phyloP scores from a whole-genome alignment of 2,329 filamentous ascomycete species.

The Ustulina deusta region DNA sequence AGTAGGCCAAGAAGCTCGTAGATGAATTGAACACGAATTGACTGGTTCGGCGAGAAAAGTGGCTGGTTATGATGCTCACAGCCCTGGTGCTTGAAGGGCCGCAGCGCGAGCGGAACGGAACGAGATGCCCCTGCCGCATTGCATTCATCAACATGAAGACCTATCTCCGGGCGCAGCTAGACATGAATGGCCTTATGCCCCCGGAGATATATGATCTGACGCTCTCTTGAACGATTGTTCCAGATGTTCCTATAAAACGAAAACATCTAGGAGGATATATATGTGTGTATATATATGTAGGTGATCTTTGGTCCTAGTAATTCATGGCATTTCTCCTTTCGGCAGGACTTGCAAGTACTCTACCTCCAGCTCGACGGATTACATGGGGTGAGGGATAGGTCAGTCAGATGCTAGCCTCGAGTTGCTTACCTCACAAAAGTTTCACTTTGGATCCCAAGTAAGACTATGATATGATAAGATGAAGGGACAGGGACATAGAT shows the following conservation, averaged over 20 bases:
- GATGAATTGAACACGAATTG: constrained; percentile 26
- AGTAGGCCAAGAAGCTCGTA: constrained; percentile 34
- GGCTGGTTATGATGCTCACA: constrained; percentile 35
- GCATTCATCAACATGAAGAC: constrained; percentile 35
- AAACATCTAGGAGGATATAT: background rate
- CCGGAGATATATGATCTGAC: constrained; percentile 19
- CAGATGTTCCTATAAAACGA: constrained; percentile 14
- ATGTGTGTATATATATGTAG: background rate
- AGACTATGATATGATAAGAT: constrained; percentile 1
- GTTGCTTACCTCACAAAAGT: constrained; percentile 3
- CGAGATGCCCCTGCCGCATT: constrained; percentile 37
- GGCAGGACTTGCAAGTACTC: constrained; percentile 22
- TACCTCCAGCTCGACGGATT: constrained; percentile 19
- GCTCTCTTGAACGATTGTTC: constrained; percentile 10
- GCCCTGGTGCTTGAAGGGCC: constrained; percentile 33
- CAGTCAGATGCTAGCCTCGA: constrained; percentile 14
- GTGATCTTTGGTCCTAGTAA: constrained; percentile 8
- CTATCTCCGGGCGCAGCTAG: constrained; percentile 31
- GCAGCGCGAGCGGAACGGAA: constrained; percentile 38
- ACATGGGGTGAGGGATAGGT: constrained; percentile 1
- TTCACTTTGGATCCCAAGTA: background rate
- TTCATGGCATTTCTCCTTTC: constrained; percentile 11
- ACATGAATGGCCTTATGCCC: constrained; percentile 24
- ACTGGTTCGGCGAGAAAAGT: constrained; percentile 28
- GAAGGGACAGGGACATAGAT: background rate